Percentiles rank a stretch among this genome's conserved stretches.
Evolutionary conservation across 805 yeast species (phyloP).

Genomic region (Metschnikowia chrysomelidarum): DNA sequence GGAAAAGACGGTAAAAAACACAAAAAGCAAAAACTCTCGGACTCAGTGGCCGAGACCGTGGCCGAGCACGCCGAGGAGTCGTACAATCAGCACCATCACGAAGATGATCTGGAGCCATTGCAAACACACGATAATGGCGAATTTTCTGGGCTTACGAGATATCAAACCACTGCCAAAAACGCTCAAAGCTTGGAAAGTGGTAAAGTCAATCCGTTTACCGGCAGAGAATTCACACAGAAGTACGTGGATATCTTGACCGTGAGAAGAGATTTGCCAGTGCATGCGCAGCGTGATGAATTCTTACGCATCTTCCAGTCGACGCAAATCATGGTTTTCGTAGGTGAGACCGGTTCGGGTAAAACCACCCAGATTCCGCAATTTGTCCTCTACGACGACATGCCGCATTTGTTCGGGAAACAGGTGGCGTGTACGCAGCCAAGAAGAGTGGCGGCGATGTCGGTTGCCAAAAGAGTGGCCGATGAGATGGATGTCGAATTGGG

Average conservation of each 20-base stretch:
- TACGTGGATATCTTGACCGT: conserved; percentile 76
- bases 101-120: conserved; percentile 31
- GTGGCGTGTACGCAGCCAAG: conserved; percentile 97
- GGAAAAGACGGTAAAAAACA: conserved; percentile 16
- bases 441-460: conserved; percentile 99
- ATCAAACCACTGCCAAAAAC: conserved; percentile 62
- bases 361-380: conserved; percentile 98
- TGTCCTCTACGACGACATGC: conserved; percentile 88
- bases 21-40: conserved; percentile 44
- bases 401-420: conserved; percentile 77
- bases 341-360: conserved; percentile 99
- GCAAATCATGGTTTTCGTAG: conserved; percentile 96
- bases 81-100: conserved; percentile 48
- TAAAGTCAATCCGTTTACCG: conserved; percentile 75
- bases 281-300: conserved; percentile 88
- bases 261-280: conserved; percentile 90
- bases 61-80: conserved; percentile 67
- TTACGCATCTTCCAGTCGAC: conserved; percentile 77
- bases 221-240: conserved; percentile 54
- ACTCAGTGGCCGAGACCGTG: conserved; percentile 59
- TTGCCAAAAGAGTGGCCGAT: conserved; percentile 95
- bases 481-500: conserved; percentile 95
- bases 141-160: conserved; percentile 53
- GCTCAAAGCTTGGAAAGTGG: conserved; percentile 61
- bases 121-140: conserved; percentile 67